Base-by-base conservation (phyloP, 1,139 yeast species). In the Magnusiomyces magnusii region DNA sequence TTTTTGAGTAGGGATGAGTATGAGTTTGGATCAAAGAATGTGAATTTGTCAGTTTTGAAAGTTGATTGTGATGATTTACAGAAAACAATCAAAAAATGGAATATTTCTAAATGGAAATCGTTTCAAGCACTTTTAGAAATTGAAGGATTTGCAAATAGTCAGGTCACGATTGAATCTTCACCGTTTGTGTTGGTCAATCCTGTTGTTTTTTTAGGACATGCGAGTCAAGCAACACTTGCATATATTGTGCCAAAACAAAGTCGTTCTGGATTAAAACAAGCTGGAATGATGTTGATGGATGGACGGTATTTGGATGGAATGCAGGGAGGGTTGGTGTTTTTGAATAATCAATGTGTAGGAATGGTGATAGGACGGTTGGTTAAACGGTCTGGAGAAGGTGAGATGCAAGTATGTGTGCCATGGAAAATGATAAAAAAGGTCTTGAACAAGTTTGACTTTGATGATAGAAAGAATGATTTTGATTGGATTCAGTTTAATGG, bases 151-250 rank as follows among this genome's bases (percentile, higher is more conserved):
- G 42, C 47, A 17, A 57, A 53, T 10, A 53, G 47, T 15, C 9
- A 52, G 19, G 24, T 47, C 27, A 24, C 28, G 19, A 23, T 47
- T 24, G 42, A 53, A 28, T 25, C 39, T 17, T 27, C 41, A 53
- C 90, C 91, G 0, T 85, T 84, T 69, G 82, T 79, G 57, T 71
- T 82, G 56, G 82, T 85, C 15, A 84, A 83, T 68, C 80, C 83
- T 2, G 77, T 83, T 0, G 67, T 83, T 25, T 85, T 85, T 65
- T 70, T 80, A 27, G 77, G 78, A 50, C 84, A 81, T 65, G 62
- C 67, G 21, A 71, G 81, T 3, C 66, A 69, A 17, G 88, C 87
- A 0, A 69, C 73, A n/a, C 64, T 83, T 2, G 78, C 78, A 60
- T 76, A 73, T 55, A 65, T 68, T 28, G 60, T 64, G 3, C 47